phyloP scores from a whole-genome alignment of 495 filamentous ascomycete species.

The Copromyces sp. region DNA sequence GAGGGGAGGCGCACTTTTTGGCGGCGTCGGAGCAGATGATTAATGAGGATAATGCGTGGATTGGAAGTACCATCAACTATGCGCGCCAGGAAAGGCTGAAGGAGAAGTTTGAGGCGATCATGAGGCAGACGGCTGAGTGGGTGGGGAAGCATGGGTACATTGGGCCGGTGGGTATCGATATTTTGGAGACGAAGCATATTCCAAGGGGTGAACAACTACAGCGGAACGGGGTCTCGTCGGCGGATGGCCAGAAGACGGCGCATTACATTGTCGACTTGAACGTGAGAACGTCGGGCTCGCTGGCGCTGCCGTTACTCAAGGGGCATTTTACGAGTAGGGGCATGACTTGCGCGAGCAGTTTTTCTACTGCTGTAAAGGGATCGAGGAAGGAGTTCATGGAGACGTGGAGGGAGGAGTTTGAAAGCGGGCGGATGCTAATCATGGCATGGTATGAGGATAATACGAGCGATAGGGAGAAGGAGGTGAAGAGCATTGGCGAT shows the following conservation, averaged over 20 bases:
- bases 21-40: constrained; percentile 23
- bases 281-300: constrained; percentile 22
- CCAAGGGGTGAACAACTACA: neutral
- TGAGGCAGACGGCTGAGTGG: constrained; percentile 15
- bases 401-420: constrained; percentile 11
- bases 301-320: constrained; percentile 17
- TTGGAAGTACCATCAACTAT: constrained; percentile 22
- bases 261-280: constrained; percentile 31
- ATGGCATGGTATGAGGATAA: constrained; percentile 22
- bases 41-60: constrained; percentile 16
- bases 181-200: constrained; percentile 13
- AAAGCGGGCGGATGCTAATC: constrained; percentile 14
- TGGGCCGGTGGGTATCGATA: constrained; percentile 24
- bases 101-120: constrained; percentile 10
- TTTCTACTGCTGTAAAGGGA: constrained; percentile 7
- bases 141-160: constrained; percentile 17
- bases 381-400: constrained; percentile 14
- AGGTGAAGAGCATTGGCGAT: constrained; percentile 14
- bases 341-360: constrained; percentile 17
- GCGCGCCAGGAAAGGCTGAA: constrained; percentile 13
- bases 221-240: neutral
- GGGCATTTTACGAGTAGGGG: constrained; percentile 14
- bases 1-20: constrained; percentile 14
- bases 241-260: constrained; percentile 1
- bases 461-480: neutral